phyloP scores from a whole-genome alignment of 78 protist species.

The Ministeria vibrans region DNA sequence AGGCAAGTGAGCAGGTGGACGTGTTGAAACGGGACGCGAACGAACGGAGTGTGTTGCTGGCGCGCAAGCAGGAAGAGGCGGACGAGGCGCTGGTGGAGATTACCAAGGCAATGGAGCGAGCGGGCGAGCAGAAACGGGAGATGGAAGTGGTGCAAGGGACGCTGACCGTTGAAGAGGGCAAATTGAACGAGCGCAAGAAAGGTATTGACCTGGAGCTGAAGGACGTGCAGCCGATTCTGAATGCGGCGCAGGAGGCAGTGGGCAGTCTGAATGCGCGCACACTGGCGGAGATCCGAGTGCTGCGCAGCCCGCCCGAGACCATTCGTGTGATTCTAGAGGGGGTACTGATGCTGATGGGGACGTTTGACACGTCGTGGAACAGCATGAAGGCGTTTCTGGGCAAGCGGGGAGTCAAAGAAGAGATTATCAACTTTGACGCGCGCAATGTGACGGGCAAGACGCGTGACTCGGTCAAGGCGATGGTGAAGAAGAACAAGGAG shows the following conservation, averaged over 20 bases:
- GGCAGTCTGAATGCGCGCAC: constrained; percentile 27
- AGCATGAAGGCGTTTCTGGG: constrained; percentile 62
- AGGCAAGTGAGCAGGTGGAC: constrained; percentile 54
- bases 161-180: constrained; percentile 31
- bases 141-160: constrained; percentile 28
- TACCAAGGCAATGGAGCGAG: constrained; percentile 41
- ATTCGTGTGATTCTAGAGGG: constrained; percentile 67
- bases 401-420: constrained; percentile 31
- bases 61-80: constrained; percentile 54
- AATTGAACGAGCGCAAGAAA: constrained; percentile 20
- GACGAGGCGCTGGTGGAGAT: constrained; percentile 62
- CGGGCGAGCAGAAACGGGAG: constrained; percentile 15
- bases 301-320: constrained; percentile 53
- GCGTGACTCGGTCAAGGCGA: constrained; percentile 14
- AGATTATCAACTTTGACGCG: constrained; percentile 66
- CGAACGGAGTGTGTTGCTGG: constrained; percentile 32
- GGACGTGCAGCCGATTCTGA: constrained; percentile 60
- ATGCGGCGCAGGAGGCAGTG: constrained; percentile 63
- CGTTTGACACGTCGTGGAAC: constrained; percentile 65
- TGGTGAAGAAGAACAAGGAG: constrained; percentile 11
- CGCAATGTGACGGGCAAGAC: neutral
- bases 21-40: constrained; percentile 40
- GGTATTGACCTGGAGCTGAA: constrained; percentile 46
- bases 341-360: constrained; percentile 66
- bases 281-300: constrained; percentile 57